Evolutionary conservation across 2,329 filamentous ascomycete species (phyloP).

Genomic region (Aspergillus texensis): DNA sequence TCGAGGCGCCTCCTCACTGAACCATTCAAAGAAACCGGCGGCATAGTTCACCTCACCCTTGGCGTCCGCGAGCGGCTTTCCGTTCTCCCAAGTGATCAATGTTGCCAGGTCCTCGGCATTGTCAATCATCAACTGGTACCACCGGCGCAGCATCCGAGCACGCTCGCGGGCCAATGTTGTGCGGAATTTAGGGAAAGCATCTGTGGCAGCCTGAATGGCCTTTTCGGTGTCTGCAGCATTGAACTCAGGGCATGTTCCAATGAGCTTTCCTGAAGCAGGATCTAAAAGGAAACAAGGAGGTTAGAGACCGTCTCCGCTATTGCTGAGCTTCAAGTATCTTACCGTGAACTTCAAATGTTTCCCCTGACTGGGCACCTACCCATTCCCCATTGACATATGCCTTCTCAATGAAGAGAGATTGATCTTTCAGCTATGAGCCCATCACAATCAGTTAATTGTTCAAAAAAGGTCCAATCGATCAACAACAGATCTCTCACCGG

Average conservation of each 20-base stretch:
- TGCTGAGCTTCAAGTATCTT: conserved; percentile 19
- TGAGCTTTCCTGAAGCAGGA: conserved; percentile 77
- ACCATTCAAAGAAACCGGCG: conserved; percentile 65
- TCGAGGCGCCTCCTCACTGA: conserved; percentile 63
- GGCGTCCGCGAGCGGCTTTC: conserved; percentile 65
- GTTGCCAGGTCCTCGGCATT: conserved; percentile 67
- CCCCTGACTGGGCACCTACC: conserved; percentile 79
- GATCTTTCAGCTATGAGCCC: conserved; percentile 64
- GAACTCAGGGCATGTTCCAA: conserved; percentile 83
- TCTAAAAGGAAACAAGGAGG: conserved; percentile 54
- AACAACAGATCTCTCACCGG: conserved; percentile 31
- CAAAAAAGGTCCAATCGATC: background rate
- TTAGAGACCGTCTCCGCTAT: background rate
- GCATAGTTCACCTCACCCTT: conserved; percentile 63
- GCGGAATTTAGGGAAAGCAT: conserved; percentile 66
- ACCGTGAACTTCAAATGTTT: conserved; percentile 88
- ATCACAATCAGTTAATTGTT: background rate
- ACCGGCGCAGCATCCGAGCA: conserved; percentile 64
- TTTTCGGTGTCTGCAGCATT: conserved; percentile 72
- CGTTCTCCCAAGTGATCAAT: conserved; percentile 71
- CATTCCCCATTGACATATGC: conserved; percentile 92
- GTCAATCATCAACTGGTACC: conserved; percentile 68
- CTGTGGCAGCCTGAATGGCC: conserved; percentile 81
- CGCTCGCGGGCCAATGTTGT: conserved; percentile 64
- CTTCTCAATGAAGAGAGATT: conserved; percentile 80